These are phyloP conservation scores for Fistulifera pelliculosa DNA, from an alignment of 108 stramenopile genomes.

Conservation along the genomic window DNA sequence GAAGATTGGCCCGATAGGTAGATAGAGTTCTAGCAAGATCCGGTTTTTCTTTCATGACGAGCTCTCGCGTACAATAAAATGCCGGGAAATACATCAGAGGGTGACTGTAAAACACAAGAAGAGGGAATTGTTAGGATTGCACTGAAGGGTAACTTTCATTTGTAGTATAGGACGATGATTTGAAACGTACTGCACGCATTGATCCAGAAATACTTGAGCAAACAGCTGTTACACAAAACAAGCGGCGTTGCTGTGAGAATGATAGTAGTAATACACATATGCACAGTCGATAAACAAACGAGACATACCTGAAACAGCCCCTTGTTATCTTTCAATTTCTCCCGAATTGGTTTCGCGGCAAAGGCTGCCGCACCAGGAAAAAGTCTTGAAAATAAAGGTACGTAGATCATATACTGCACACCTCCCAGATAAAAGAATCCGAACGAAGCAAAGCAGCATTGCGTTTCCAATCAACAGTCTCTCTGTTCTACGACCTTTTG, in stretches of 20 bases:
- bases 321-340: slow-evolving; percentile 59
- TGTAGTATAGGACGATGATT: slow-evolving; percentile 42
- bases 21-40: slow-evolving; percentile 40
- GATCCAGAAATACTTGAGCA: slow-evolving; percentile 32
- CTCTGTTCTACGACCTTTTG: slow-evolving; percentile 74
- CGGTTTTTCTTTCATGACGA: slow-evolving; percentile 67
- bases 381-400: slow-evolving; percentile 66
- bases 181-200: slow-evolving; percentile 15
- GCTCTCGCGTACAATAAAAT: slow-evolving; percentile 78
- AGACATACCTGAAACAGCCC: slow-evolving; percentile 28
- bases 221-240: background rate
- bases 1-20: slow-evolving; percentile 58
- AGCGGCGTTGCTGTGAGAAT: too few species aligned
- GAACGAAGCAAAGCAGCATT: slow-evolving; percentile 86
- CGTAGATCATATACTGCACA: slow-evolving; percentile 78
- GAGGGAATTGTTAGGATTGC: slow-evolving; percentile 11
- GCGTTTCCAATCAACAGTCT: slow-evolving; percentile 76
- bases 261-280: background rate
- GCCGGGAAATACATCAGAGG: slow-evolving; percentile 88
- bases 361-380: slow-evolving; percentile 72
- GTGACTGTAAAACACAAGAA: slow-evolving; percentile 31
- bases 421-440: slow-evolving; percentile 84
- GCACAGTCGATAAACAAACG: background rate
- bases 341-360: slow-evolving; percentile 50
- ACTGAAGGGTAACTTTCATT: slow-evolving; percentile 55